These are phyloP conservation scores for Blumeria graminis DNA, from an alignment of 2,329 filamentous ascomycete species.

Conservation along the genomic window DNA sequence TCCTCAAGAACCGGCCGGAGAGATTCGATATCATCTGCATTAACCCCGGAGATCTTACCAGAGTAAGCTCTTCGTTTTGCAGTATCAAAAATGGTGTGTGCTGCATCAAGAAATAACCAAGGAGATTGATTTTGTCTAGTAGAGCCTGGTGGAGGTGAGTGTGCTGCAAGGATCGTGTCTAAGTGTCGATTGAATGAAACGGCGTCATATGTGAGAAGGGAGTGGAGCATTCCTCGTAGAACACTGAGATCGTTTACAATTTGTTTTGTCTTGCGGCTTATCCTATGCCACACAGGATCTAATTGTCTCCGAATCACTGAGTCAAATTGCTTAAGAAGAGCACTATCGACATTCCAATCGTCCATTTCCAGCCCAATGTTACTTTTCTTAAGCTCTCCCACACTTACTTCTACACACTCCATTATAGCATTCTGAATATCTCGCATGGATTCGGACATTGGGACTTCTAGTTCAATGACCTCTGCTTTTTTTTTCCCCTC, in stretches of 20 bases:
- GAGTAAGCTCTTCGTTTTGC: conserved; percentile 74
- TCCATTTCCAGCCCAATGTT: conserved; percentile 85
- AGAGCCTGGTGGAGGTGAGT: conserved; percentile 68
- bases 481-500: conserved; percentile 86
- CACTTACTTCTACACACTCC: conserved; percentile 88
- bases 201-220: conserved; percentile 62
- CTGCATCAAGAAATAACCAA: conserved; percentile 88
- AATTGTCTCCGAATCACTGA: conserved; percentile 68
- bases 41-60: conserved; percentile 24
- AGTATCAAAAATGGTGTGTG: conserved; percentile 79
- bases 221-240: conserved; percentile 60
- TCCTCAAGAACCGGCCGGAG: conserved; percentile 72
- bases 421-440: conserved; percentile 86
- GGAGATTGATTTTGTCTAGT: conserved; percentile 76
- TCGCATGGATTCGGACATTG: conserved; percentile 85
- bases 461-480: conserved; percentile 87
- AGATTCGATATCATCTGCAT: conserved; percentile 14
- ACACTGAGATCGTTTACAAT: conserved; percentile 78
- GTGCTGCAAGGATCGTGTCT: conserved; percentile 79
- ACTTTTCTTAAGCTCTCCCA: conserved; percentile 75
- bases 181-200: conserved; percentile 83
- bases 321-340: conserved; percentile 80
- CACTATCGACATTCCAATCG: conserved; percentile 89
- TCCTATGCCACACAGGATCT: conserved; percentile 90
- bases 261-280: conserved; percentile 84